phyloP scores from a whole-genome alignment of 2,329 filamentous ascomycete genomes.

The Aspergillus intermedius region DNA sequence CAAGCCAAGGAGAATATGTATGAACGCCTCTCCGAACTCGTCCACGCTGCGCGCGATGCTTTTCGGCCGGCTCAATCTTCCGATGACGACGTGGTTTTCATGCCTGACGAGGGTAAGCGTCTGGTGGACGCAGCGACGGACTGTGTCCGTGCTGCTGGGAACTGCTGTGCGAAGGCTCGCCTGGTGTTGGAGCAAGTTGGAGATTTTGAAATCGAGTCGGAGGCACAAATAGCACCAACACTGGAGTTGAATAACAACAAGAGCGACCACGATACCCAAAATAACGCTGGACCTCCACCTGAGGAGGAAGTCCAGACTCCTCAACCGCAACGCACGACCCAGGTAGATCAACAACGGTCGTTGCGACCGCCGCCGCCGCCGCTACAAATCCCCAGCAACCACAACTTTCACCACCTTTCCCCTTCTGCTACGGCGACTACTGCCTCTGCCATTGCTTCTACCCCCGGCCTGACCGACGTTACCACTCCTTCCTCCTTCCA shows the following conservation, averaged over 20 bases:
- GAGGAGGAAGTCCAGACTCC: conserved; percentile 15
- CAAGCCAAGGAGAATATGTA: conserved; percentile 70
- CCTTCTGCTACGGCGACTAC: not conserved
- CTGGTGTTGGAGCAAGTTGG: conserved; percentile 80
- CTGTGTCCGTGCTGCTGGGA: conserved; percentile 83
- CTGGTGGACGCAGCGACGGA: conserved; percentile 73
- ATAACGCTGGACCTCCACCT: too few species aligned
- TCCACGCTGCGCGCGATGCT: conserved; percentile 73
- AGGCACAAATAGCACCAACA: not conserved
- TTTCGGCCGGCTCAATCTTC: conserved; percentile 62
- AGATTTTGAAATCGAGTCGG: conserved; percentile 72
- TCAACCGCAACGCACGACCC: conserved; percentile 12
- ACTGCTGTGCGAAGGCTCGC: conserved; percentile 83
- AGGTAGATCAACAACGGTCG: conserved; percentile 23
- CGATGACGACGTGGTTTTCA: conserved; percentile 68
- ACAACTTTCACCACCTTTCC: conserved; percentile 10
- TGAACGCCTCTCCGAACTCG: conserved; percentile 69
- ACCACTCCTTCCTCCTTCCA: conserved; percentile 34
- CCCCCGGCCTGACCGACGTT: conserved; percentile 31
- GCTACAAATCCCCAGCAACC: conserved; percentile 36
- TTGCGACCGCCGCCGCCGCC: conserved; percentile 41
- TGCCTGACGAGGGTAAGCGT: conserved; percentile 69
- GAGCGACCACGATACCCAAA: conserved; percentile 28
- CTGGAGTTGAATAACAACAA: conserved; percentile 26
- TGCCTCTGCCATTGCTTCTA: conserved; percentile 22